These are phyloP conservation scores for Helotiales sp. DNA, from an alignment of 2,329 filamentous ascomycete species.

Conservation along the genomic window DNA sequence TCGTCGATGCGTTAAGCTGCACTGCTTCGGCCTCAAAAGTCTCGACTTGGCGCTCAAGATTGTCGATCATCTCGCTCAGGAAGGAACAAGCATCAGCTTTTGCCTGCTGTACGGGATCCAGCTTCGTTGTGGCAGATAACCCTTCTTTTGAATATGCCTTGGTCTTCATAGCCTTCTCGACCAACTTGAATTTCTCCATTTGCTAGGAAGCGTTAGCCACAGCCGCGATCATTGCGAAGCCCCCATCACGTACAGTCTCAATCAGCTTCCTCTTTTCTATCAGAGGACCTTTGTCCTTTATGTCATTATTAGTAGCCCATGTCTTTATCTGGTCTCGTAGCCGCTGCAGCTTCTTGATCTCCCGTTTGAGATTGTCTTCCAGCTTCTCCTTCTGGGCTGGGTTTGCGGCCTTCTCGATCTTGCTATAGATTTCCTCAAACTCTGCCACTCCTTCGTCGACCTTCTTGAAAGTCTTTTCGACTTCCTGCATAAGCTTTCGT, in stretches of 20 bases:
- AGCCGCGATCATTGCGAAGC: slow-evolving; percentile 22
- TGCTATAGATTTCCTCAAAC: slow-evolving; percentile 96
- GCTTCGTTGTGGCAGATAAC: slow-evolving; percentile 83
- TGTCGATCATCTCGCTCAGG: slow-evolving; percentile 82
- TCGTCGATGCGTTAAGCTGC: slow-evolving; percentile 80
- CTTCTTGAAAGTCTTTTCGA: slow-evolving; percentile 99
- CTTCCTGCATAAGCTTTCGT: slow-evolving; percentile 95
- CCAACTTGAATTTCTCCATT: slow-evolving; percentile 99
- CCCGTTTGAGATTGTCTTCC: slow-evolving; percentile 96
- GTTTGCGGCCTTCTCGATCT: slow-evolving; percentile 92
- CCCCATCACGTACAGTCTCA: slow-evolving; percentile 71
- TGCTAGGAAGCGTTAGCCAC: slow-evolving; percentile 57
- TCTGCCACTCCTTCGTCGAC: slow-evolving; percentile 88
- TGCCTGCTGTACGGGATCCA: slow-evolving; percentile 97
- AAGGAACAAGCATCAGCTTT: slow-evolving; percentile 89
- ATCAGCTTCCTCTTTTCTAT: slow-evolving; percentile 94
- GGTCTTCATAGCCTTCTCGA: slow-evolving; percentile 99
- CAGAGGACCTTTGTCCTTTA: slow-evolving; percentile 98
- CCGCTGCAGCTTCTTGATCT: slow-evolving; percentile 99
- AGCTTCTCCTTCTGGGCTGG: slow-evolving; percentile 96
- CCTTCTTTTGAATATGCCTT: slow-evolving; percentile 99
- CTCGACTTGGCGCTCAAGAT: slow-evolving; percentile 93
- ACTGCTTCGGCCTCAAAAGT: slow-evolving; percentile 88
- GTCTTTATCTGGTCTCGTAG: slow-evolving; percentile 99
- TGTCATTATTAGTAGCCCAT: slow-evolving; percentile 97